phyloP scores from a whole-genome alignment of 2,329 filamentous ascomycete genomes.

The Apiospora saccharicola region DNA sequence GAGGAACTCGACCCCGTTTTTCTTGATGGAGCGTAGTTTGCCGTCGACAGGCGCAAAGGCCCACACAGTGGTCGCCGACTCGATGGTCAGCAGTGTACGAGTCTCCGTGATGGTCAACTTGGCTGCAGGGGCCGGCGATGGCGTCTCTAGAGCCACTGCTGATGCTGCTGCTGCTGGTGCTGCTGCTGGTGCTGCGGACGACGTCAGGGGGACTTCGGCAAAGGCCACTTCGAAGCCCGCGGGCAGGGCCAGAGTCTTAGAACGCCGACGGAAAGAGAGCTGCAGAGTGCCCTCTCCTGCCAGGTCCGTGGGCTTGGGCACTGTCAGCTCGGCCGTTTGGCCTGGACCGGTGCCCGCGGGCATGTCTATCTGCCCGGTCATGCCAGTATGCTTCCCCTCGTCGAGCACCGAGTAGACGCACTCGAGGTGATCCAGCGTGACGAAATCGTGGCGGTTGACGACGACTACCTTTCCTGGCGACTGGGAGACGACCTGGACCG shows the following conservation, averaged over 20 bases:
- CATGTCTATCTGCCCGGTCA: conserved; percentile 37
- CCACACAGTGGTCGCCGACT: conserved; percentile 36
- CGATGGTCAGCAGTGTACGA: conserved; percentile 36
- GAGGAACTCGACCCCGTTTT: conserved; percentile 37
- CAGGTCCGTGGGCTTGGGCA: conserved; percentile 29
- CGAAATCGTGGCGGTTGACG: conserved; percentile 52
- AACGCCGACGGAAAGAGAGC: conserved; percentile 37
- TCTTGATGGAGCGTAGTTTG: conserved; percentile 36
- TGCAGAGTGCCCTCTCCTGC: conserved; percentile 38
- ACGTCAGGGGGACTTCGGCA: conserved; percentile 36
- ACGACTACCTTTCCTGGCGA: conserved; percentile 40
- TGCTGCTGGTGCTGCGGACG: background rate
- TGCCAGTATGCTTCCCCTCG: conserved; percentile 36
- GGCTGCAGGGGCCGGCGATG: conserved; percentile 7
- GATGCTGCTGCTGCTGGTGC: too few species aligned
- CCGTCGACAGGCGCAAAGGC: conserved; percentile 37
- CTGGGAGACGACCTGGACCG: conserved; percentile 51
- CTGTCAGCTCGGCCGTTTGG: conserved; percentile 35
- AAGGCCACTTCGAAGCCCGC: conserved; percentile 41
- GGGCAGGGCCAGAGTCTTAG: conserved; percentile 34
- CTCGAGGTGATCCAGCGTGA: conserved; percentile 48
- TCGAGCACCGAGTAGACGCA: conserved; percentile 40
- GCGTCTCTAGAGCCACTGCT: background rate
- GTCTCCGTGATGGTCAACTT: conserved; percentile 36
- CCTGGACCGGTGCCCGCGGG: conserved; percentile 38